phyloP scores from a whole-genome alignment of 2,329 filamentous ascomycete genomes.

The Aspergillus fijiensis region DNA sequence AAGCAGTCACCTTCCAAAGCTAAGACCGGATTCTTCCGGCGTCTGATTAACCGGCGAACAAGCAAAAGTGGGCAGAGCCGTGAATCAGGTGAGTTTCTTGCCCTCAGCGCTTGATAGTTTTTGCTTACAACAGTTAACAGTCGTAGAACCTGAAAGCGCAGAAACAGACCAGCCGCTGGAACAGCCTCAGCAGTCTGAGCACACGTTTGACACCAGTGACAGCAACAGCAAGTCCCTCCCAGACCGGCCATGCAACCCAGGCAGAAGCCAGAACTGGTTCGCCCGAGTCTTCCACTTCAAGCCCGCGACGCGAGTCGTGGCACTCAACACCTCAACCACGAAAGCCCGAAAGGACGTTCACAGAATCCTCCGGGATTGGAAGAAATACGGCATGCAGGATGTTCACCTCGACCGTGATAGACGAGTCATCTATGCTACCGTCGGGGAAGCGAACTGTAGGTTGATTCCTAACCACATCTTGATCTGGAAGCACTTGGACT shows the following conservation, averaged over 20 bases:
- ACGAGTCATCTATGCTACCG: constrained; percentile 75
- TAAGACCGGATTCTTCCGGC: constrained; percentile 52
- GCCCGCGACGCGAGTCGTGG: constrained; percentile 72
- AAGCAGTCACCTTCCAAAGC: constrained; percentile 22
- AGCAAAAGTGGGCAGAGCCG: constrained; percentile 34
- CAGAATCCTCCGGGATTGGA: constrained; percentile 75
- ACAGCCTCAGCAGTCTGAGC: constrained; percentile 17
- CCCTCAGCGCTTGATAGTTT: neutral
- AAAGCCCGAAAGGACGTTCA: constrained; percentile 75
- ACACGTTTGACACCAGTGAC: constrained; percentile 19
- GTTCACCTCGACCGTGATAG: constrained; percentile 75
- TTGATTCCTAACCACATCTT: constrained; percentile 10
- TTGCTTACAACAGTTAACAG: neutral
- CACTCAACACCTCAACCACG: constrained; percentile 70
- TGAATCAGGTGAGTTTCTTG: constrained; percentile 39
- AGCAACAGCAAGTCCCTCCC: constrained; percentile 12
- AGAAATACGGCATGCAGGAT: constrained; percentile 75
- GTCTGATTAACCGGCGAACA: constrained; percentile 53
- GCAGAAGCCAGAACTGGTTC: constrained; percentile 75
- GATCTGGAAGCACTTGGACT: neutral
- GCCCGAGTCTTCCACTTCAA: constrained; percentile 86
- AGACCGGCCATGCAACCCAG: constrained; percentile 16
- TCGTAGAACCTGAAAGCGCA: constrained; percentile 9
- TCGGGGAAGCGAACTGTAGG: constrained; percentile 78
- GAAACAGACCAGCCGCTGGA: constrained; percentile 15